Base-by-base conservation (phyloP, 805 yeast genomes). In the Yamadazyma sp. region DNA sequence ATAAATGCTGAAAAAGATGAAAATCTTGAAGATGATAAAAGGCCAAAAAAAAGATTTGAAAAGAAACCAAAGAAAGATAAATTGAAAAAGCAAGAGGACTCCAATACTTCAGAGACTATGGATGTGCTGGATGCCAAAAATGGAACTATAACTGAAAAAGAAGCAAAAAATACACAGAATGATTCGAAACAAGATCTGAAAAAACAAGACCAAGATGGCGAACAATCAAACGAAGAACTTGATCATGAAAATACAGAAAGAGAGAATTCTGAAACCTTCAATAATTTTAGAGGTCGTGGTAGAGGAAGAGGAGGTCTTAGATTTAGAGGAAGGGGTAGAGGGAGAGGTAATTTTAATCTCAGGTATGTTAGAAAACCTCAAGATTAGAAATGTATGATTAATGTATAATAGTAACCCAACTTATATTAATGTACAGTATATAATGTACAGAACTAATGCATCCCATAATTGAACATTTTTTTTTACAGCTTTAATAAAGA, bases 361-460 rank as follows among this genome's bases (percentile, higher is more conserved):
- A 57, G 42, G 20, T 57, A 59, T 41, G 56, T 54, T 27, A 39
- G 62, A 38, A 43, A 39, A 23, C 48, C 43, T 17, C 36, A 33
- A 8, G 45, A 31, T 10, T 28, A 23, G n/a, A 20, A 16, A 18
- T 39, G 36, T 31, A 42, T 35, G 29, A 32, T 31, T 30, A 38
- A 36, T 38, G 42, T 38, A 38, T 30, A 36, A 31, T 42, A 38
- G 36, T 13, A 28, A 28, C 13, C 16, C 13, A 14, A 17, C 12
- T 8, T 27, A 33, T 29, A 28, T 28, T 34, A 28, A 23, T 28
- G 33, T 34, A 28, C 33, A 34, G 22, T 16, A 21, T 22, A 32
- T 27, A 35, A 30, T 29, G 23, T 29, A 30, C 30, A 27, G 11
- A 22, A 9, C 9, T 22, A 11, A n/a, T n/a, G n/a, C n/a, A n/a